Base-by-base conservation (phyloP, 306 rosid genomes). In the Geum urbanum region DNA sequence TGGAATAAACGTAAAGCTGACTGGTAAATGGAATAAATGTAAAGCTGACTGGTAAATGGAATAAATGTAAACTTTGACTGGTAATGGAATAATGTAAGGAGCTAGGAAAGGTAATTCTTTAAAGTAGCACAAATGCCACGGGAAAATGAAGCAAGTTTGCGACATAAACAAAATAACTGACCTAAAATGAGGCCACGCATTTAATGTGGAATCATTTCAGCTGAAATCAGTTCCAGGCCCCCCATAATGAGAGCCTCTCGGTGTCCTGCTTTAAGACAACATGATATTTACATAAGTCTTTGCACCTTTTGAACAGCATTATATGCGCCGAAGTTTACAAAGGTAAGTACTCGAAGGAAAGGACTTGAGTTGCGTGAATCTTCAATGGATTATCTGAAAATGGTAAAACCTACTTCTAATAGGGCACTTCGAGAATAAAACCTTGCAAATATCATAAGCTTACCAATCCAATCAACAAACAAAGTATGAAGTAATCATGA, bases 161-260 rank as follows among this genome's bases (percentile, higher is more conserved):
- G 86, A 79, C 88, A 78, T 78, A 83, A 75, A 73, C 88, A 76
- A 81, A 82, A 85, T 81, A 72, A 86, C 91, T 86, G 88, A 84
- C 91, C 88, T 86, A 86, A 85, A 86, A 86, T 83, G 88, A 77
- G 86, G 87, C 90, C 83, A 86, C 86, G 86, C 79, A 83, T 74
- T 81, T 81, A n/a, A 86, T 81, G 91, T 84, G 91, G 87, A 69
- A 81, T 80, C 91, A 83, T 81, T 84, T 86, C 86, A 86, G 84
- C 88, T 83, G 88, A 84, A 81, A 83, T 83, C 88, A 81, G 81
- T 83, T 77, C 84, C 84, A 69, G 91, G 85, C 81, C 86, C 89
- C 78, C 86, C 81, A 80, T 79, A 81, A 84, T 86, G 91, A 86
- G 88, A 83, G 88, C 86, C 88, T 83, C 84, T 81, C 47, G 82